Percentiles rank a stretch among this genome's conserved stretches.
phyloP scores from a whole-genome alignment of 2,329 filamentous ascomycete species.

The Aspergillus sp. region DNA sequence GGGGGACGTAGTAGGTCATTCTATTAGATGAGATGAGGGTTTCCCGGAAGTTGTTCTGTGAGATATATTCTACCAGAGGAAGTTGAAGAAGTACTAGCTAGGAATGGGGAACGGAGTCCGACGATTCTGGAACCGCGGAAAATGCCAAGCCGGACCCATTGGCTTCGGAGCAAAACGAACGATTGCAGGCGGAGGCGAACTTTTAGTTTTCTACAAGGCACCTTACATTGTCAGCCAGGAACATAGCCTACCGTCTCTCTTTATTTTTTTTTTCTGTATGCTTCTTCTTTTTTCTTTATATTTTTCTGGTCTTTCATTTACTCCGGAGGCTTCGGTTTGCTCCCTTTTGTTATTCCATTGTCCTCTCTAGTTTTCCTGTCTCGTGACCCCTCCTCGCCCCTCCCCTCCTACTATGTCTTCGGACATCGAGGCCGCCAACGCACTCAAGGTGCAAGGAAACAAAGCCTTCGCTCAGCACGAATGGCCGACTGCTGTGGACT shows the following conservation, averaged over 20 bases:
- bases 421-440: conserved; percentile 61
- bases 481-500: conserved; percentile 73
- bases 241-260: background rate
- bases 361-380: conserved; percentile 6
- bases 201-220: too few species aligned
- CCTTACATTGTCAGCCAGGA: too few species aligned
- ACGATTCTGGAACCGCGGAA: conserved; percentile 19
- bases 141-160: conserved; percentile 26
- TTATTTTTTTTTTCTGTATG: background rate
- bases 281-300: background rate
- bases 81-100: background rate
- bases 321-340: background rate
- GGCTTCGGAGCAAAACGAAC: conserved; percentile 14
- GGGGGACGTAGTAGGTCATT: conserved; percentile 60
- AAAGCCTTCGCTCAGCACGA: conserved; percentile 83
- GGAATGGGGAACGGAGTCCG: conserved; percentile 6
- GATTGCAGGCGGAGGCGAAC: background rate
- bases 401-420: conserved; percentile 29
- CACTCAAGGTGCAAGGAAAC: conserved; percentile 90
- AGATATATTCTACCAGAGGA: background rate
- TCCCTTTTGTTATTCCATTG: too few species aligned
- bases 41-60: background rate
- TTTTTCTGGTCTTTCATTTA: conserved; percentile 2
- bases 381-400: conserved; percentile 9
- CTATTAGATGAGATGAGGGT: background rate